Evolutionary conservation across 2,329 filamentous ascomycete genomes (phyloP), one percentile per base, ranked within the genome.

Genomic region (Colletotrichum sp.): DNA sequence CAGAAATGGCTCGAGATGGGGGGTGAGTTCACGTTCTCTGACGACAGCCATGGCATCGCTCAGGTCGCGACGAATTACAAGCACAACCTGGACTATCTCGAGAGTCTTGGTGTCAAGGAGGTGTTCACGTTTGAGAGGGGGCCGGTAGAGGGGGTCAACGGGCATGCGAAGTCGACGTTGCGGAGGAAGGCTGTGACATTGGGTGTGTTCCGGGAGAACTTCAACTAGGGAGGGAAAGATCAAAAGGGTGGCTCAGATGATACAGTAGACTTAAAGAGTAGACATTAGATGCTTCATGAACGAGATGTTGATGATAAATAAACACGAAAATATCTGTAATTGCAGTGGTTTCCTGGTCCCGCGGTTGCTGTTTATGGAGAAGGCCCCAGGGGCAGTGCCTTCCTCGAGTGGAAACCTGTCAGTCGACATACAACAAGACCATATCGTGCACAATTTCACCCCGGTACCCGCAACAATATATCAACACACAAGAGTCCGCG

Each of bases 1-100:
- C 77, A 94, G 93, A 91, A 92, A 82, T 98, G 95, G 87, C 82
- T 96, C 70, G 85, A 85, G 9, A 89, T 95, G 80, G 93, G 93
- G 28, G 96, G 97, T 28, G 91, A 91, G 76, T 98, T 99, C 84
- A 98, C 95, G 69, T 90, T 99, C 80, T 98, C 95, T 8, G 97
- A 99, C 83, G 97, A 99, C 85, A 98, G 96, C 83, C 97, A 99
- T 86, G 95, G 95, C 52, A 90, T 95, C 74, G 94, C 91, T 3
- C 96, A 99, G 82, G 90, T 99, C 7, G 95, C 93, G n/a, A 93
- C 95, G 67, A 96, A 98, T 82, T 99, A 97, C 86, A 82, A 83
- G 61, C 91, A 90, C 55, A 92, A 94, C 7, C 85, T 98, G 74
- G 88, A 91, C 1, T 98, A 94, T 83, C 86, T 98, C 72, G 89